Evolutionary conservation across 2,329 filamentous ascomycete genomes (phyloP).

Genomic region (Verticillium albo-atrum): DNA sequence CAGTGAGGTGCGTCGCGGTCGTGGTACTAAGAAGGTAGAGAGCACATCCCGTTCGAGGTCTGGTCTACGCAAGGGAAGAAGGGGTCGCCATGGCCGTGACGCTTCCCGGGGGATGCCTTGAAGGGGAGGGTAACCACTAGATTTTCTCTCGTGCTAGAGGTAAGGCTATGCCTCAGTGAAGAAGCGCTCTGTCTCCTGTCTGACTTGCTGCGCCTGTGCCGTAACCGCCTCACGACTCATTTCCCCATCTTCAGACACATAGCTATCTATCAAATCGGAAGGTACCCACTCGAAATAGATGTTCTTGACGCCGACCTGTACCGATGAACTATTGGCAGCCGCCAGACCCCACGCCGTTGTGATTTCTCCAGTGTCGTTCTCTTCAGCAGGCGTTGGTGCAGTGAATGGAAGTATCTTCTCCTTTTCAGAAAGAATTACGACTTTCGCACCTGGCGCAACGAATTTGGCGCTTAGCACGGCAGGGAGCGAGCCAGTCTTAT

Average conservation of each 20-base stretch:
- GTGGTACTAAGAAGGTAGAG: neutral
- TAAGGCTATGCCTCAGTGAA: conserved; percentile 34
- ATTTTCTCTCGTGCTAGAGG: no score
- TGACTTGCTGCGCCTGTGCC: conserved; percentile 30
- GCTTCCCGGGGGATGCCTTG: neutral
- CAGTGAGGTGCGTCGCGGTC: conserved; percentile 22
- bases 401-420: conserved; percentile 53
- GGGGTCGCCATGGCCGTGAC: neutral
- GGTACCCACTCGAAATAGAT: conserved; percentile 61
- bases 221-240: conserved; percentile 33
- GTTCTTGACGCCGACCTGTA: conserved; percentile 36
- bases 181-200: conserved; percentile 29
- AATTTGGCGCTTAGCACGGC: conserved; percentile 50
- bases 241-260: conserved; percentile 50
- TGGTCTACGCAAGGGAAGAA: conserved; percentile 15
- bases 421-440: conserved; percentile 53
- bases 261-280: conserved; percentile 43
- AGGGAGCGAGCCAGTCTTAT: conserved; percentile 62
- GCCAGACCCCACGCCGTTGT: conserved; percentile 35
- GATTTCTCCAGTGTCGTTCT: conserved; percentile 50
- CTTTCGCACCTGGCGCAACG: conserved; percentile 36
- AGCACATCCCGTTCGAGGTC: conserved; percentile 6
- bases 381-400: conserved; percentile 33
- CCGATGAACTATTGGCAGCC: conserved; percentile 3
- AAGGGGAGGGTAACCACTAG: no score